A percentile compares a stretch with the other conserved stretches of the same genome.
phyloP scores from a whole-genome alignment of 2,329 filamentous ascomycete species.

The Sarocladium brachiariae region DNA sequence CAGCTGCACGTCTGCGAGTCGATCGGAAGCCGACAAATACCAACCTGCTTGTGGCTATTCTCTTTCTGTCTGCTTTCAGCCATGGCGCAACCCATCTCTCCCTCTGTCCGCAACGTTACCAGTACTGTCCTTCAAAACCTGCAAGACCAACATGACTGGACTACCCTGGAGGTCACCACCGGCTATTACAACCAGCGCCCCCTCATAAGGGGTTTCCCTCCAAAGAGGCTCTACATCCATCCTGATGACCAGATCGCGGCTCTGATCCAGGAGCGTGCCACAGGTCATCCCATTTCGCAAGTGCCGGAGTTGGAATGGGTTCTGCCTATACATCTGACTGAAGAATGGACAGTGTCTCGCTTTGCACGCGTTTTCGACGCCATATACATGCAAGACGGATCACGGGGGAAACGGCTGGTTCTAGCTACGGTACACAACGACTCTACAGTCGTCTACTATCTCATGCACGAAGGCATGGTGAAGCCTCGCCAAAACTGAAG shows the following conservation, averaged over 20 bases:
- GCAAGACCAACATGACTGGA: slow-evolving; percentile 70
- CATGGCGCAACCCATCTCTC: background rate
- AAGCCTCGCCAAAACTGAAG: slow-evolving; percentile 73
- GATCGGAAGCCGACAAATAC: no score
- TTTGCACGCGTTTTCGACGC: slow-evolving; percentile 67
- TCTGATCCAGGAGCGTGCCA: slow-evolving; percentile 51
- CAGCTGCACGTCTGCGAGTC: no score
- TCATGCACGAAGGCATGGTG: slow-evolving; percentile 79
- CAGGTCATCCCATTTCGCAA: slow-evolving; percentile 37
- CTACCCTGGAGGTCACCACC: slow-evolving; percentile 48
- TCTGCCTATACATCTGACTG: slow-evolving; percentile 62
- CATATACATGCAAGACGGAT: background rate
- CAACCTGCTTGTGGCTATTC: background rate
- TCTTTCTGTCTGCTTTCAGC: background rate
- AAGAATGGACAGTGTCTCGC: slow-evolving; percentile 62
- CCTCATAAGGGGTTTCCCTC: slow-evolving; percentile 66
- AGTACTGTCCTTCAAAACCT: slow-evolving; percentile 61
- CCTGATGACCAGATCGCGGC: slow-evolving; percentile 75
- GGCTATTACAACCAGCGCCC: slow-evolving; percentile 38
- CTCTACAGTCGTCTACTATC: slow-evolving; percentile 78
- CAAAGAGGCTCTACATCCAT: slow-evolving; percentile 67
- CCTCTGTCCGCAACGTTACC: slow-evolving; percentile 21
- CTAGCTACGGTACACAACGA: slow-evolving; percentile 71
- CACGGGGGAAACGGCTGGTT: slow-evolving; percentile 35
- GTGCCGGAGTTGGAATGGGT: slow-evolving; percentile 67